Evolutionary conservation across 257 asterid genomes (phyloP), one percentile per base, ranked within the genome.

Genomic region (Penstemon newberryi): DNA sequence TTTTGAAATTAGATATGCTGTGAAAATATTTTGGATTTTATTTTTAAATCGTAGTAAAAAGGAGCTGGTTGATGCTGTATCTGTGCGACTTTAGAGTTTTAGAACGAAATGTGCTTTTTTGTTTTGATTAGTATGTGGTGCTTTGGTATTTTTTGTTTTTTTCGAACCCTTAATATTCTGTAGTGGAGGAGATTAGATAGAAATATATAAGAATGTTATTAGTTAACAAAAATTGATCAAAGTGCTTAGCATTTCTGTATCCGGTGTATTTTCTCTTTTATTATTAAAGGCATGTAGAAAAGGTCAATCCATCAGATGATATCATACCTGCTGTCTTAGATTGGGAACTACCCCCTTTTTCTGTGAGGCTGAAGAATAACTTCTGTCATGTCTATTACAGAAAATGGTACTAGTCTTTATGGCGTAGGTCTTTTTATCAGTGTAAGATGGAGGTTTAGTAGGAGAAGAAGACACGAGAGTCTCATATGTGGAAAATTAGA

Each of bases 11-110:
- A 38, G 7, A 44, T 39, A 43, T 15, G 18, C 18, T 15, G 18
- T 15, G 18, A 15, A 15, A 15, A 15, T 15, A 15, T 15, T 15
- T 15, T 15, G 18, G 18, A 15, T 15, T 15, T 15, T 15, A 15
- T 15, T 15, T 11, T 8, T 46, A 9, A 11, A 42, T n/a, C 5
- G 25, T 13, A 40, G 40, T 50, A 15, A 7, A 37, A 25, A 15
- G 33, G 63, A 56, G 71, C 46, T 50, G 66, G 25, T 74, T 33
- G 60, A 73, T 66, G 53, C n/a, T 50, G 51, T 46, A 3, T 57
- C 33, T 45, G 19, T 59, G 45, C 44, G 4, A 63, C 33, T 62
- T 55, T 66, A 15, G 10, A 42, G 51, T 60, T 60, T 51, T 8
- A 19, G 18, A 66, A 54, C 4, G 57, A 42, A 33, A 11, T 40